Evolutionary conservation across 2,329 filamentous ascomycete species (phyloP).

Genomic region (Lecanicillium sp.): DNA sequence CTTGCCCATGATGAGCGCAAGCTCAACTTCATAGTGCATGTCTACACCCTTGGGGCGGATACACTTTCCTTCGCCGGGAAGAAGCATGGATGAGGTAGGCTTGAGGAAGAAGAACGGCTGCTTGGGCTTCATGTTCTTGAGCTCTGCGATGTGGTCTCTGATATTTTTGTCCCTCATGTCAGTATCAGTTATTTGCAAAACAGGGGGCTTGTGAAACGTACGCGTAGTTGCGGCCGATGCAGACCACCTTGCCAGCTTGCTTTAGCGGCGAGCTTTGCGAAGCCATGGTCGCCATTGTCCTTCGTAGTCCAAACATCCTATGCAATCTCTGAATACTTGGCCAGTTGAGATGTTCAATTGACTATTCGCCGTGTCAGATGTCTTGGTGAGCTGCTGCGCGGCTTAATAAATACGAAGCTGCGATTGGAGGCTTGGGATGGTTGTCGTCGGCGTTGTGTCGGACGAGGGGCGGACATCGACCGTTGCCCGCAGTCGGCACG

Average conservation of each 20-base stretch:
- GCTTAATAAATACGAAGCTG: too few species aligned
- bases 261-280: slow-evolving; percentile 38
- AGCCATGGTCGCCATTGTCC: slow-evolving; percentile 29
- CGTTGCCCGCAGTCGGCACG: too few species aligned
- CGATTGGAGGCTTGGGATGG: too few species aligned
- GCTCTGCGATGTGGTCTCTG: slow-evolving; percentile 87
- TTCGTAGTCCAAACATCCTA: slow-evolving; percentile 27
- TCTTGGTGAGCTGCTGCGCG: background rate
- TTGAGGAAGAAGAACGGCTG: slow-evolving; percentile 99
- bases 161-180: slow-evolving; percentile 14
- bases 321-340: too few species aligned
- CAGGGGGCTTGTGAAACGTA: slow-evolving; percentile 37
- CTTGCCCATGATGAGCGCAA: slow-evolving; percentile 83
- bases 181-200: too few species aligned
- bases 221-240: slow-evolving; percentile 96
- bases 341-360: background rate
- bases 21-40: slow-evolving; percentile 91
- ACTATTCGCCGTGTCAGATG: too few species aligned
- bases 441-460: too few species aligned
- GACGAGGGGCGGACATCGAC: too few species aligned
- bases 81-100: slow-evolving; percentile 77
- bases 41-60: slow-evolving; percentile 75
- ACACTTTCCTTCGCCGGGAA: slow-evolving; percentile 69
- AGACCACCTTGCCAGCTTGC: slow-evolving; percentile 69
- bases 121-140: slow-evolving; percentile 79